These are phyloP conservation scores for Vaccinium vitisidaea DNA, from an alignment of 148 eudicot species.

Conservation along the genomic window DNA sequence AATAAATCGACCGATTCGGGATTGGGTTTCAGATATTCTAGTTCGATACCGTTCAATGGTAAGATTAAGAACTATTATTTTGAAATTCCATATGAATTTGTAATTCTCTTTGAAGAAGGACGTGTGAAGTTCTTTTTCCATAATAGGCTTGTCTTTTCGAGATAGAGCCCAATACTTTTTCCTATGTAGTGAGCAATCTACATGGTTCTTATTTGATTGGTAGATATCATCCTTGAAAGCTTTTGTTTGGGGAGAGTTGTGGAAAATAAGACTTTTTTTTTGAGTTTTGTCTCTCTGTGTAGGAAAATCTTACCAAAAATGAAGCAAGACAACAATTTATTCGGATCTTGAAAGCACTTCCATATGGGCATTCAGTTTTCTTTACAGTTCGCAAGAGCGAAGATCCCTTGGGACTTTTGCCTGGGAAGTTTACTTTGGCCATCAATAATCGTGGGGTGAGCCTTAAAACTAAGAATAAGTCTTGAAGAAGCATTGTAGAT, in stretches of 20 bases:
- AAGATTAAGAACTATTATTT: conserved; percentile 19
- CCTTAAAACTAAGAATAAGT: not conserved
- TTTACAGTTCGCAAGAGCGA: conserved; percentile 96
- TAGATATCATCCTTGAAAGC: not conserved
- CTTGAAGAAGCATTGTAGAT: not conserved
- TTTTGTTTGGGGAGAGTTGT: not conserved
- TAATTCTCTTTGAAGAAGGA: not conserved
- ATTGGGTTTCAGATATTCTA: conserved; percentile 85
- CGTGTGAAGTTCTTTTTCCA: not conserved
- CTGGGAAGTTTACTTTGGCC: conserved; percentile 82
- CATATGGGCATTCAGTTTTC: conserved; percentile 94
- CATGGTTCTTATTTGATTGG: not conserved
- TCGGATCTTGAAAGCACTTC: conserved; percentile 77
- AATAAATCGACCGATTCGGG: conserved; percentile 77
- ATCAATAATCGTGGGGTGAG: conserved; percentile 97
- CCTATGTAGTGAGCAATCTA: not conserved
- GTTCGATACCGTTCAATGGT: conserved; percentile 82
- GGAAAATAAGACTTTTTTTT: not conserved
- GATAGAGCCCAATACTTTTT: not conserved
- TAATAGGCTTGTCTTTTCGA: not conserved
- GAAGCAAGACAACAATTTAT: conserved; percentile 93
- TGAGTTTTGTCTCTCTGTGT: conserved; percentile 1
- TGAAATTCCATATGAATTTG: not conserved
- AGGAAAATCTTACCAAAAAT: conserved; percentile 89
- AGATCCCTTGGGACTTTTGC: conserved; percentile 97